Percentiles rank a stretch among this genome's conserved stretches.
Evolutionary conservation across 1,284 basidiomycete species (phyloP).

Genomic region (Cutaneotrichosporon sp.): DNA sequence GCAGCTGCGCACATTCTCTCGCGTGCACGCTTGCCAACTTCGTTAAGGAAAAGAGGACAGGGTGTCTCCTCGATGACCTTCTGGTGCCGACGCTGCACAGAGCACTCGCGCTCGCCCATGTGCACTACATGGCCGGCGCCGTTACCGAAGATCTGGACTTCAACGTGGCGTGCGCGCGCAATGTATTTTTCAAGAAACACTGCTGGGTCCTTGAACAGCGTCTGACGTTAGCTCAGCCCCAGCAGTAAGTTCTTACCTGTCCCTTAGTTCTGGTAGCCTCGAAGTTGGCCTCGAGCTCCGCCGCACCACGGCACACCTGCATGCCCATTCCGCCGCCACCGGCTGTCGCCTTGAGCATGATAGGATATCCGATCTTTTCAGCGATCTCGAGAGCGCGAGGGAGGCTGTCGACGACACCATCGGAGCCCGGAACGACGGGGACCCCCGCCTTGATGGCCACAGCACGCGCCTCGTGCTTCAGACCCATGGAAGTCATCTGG

Average conservation of each 20-base stretch:
- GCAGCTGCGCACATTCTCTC: slow-evolving; percentile 56
- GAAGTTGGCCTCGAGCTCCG: slow-evolving; percentile 52
- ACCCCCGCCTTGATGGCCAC: slow-evolving; percentile 55
- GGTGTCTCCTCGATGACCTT: slow-evolving; percentile 66
- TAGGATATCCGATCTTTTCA: slow-evolving; percentile 55
- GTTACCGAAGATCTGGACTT: slow-evolving; percentile 68
- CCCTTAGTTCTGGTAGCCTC: slow-evolving; percentile 44
- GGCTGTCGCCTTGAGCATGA: slow-evolving; percentile 57
- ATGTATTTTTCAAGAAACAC: slow-evolving; percentile 64
- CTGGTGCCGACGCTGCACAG: slow-evolving; percentile 65
- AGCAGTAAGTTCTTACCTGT: no score
- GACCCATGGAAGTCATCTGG: slow-evolving; percentile 57
- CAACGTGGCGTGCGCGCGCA: slow-evolving; percentile 58
- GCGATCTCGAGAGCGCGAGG: slow-evolving; percentile 53
- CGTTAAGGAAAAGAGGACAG: slow-evolving; percentile 49
- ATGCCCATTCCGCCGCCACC: slow-evolving; percentile 71
- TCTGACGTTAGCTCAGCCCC: no score
- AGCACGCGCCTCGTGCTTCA: slow-evolving; percentile 60
- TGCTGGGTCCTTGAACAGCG: slow-evolving; percentile 55
- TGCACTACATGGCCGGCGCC: slow-evolving; percentile 57
- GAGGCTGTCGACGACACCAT: slow-evolving; percentile 48
- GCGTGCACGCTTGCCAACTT: slow-evolving; percentile 44
- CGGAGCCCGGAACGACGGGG: slow-evolving; percentile 59
- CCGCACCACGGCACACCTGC: slow-evolving; percentile 55
- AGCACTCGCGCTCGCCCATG: slow-evolving; percentile 67